These are phyloP conservation scores for Ambrosiella xylebori DNA, from an alignment of 2,329 filamentous ascomycete genomes.

Conservation along the genomic window DNA sequence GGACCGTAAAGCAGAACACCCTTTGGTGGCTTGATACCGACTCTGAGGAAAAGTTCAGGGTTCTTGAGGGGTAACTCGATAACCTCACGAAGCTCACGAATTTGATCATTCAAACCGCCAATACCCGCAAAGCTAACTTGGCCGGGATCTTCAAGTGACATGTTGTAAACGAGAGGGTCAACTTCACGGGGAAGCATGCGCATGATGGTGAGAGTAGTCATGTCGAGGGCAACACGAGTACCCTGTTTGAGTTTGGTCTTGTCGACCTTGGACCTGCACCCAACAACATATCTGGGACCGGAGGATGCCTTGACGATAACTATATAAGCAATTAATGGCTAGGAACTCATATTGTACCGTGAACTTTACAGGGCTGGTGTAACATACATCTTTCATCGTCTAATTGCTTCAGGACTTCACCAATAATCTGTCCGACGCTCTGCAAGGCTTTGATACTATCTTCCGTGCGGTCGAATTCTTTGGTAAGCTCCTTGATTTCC, in stretches of 20 bases:
- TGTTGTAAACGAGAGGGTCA: conserved; percentile 97
- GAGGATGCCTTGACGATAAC: conserved; percentile 98
- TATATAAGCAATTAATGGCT: conserved; percentile 22
- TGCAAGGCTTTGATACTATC: conserved; percentile 99
- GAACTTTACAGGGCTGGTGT: not conserved
- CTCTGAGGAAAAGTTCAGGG: conserved; percentile 87
- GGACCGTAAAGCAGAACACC: conserved; percentile 92
- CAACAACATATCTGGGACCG: conserved; percentile 92
- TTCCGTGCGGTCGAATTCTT: conserved; percentile 90
- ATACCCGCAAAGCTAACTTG: conserved; percentile 97
- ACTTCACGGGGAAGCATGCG: conserved; percentile 97
- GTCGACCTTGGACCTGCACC: conserved; percentile 96
- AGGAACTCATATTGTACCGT: conserved; percentile 14
- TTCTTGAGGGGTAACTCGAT: conserved; percentile 98
- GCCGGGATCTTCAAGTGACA: conserved; percentile 95
- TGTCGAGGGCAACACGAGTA: conserved; percentile 90
- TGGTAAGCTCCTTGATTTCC: conserved; percentile 90
- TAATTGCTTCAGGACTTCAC: conserved; percentile 94
- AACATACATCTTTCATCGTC: conserved; percentile 91
- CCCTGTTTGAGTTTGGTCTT: conserved; percentile 96
- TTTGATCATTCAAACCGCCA: conserved; percentile 94
- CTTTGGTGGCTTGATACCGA: conserved; percentile 98
- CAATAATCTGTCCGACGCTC: conserved; percentile 98
- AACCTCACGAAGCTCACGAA: conserved; percentile 89
- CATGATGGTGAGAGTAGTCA: conserved; percentile 99